A percentile compares a stretch with the other conserved stretches of the same genome.
These are phyloP conservation scores for Penicillium brasilianum DNA, from an alignment of 2,329 filamentous ascomycete genomes.

Conservation along the genomic window DNA sequence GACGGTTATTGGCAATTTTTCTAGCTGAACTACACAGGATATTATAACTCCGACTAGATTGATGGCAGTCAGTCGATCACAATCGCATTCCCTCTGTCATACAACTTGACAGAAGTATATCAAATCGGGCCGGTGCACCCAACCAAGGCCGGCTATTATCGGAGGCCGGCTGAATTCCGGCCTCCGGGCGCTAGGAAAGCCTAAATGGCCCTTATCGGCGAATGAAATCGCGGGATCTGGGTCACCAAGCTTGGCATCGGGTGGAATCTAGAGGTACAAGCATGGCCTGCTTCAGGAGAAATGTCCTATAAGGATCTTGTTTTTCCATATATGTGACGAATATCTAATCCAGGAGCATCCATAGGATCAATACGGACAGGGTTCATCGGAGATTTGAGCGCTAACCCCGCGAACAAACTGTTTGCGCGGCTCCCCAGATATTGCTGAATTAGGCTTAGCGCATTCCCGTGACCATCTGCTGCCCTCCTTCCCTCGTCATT, in stretches of 20 bases:
- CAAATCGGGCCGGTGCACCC: slow-evolving; percentile 13
- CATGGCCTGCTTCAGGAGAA: slow-evolving; percentile 20
- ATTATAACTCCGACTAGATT: background rate
- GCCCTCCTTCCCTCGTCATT: slow-evolving; percentile 34
- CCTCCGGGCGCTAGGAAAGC: slow-evolving; percentile 41
- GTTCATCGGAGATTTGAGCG: background rate
- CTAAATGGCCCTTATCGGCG: slow-evolving; percentile 28
- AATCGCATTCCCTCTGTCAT: background rate
- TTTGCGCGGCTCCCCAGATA: background rate
- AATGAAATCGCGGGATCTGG: slow-evolving; percentile 25
- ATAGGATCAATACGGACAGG: background rate
- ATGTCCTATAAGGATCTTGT: slow-evolving; percentile 2
- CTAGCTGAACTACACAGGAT: background rate
- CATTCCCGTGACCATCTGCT: slow-evolving; percentile 36
- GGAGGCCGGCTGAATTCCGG: slow-evolving; percentile 52
- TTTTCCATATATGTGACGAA: background rate
- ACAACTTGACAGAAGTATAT: slow-evolving; percentile 1
- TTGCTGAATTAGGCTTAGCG: slow-evolving; percentile 33
- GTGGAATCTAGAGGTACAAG: slow-evolving; percentile 29
- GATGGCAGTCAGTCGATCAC: background rate
- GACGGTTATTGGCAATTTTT: background rate
- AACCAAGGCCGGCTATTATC: slow-evolving; percentile 36
- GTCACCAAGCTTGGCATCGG: slow-evolving; percentile 27
- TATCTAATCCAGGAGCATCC: background rate
- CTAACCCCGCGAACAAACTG: background rate